phyloP scores from a whole-genome alignment of 345 rosid species.

The Populus nigra region DNA sequence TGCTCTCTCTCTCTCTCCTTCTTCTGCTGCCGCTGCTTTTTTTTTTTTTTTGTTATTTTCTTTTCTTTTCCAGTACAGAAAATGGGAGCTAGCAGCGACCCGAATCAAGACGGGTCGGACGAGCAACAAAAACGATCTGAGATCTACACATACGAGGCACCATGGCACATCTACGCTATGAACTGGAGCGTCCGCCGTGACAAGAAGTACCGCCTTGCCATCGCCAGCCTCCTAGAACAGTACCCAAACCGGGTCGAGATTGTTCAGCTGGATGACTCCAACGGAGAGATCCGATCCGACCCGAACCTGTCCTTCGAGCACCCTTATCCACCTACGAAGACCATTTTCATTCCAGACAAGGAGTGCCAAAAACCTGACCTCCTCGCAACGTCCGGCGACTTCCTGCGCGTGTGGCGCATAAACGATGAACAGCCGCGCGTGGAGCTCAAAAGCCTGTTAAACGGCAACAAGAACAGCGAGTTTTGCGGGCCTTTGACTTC shows the following conservation, averaged over 20 bases:
- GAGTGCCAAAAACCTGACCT: slow-evolving; percentile 88
- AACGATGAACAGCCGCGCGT: slow-evolving; percentile 63
- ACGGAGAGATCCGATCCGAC: slow-evolving; percentile 90
- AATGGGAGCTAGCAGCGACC: slow-evolving; percentile 80
- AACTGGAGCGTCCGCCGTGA: slow-evolving; percentile 99
- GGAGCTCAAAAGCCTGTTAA: slow-evolving; percentile 70
- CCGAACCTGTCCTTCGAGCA: slow-evolving; percentile 88
- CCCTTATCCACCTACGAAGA: slow-evolving; percentile 84
- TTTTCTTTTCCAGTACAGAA: neutral
- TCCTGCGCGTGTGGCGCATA: slow-evolving; percentile 84
- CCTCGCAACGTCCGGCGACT: slow-evolving; percentile 87
- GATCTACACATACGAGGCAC: slow-evolving; percentile 95
- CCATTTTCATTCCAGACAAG: slow-evolving; percentile 89
- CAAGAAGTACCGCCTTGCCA: slow-evolving; percentile 92
- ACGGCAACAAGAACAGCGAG: slow-evolving; percentile 84
- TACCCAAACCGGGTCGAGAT: slow-evolving; percentile 77
- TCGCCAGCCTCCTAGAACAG: slow-evolving; percentile 86
- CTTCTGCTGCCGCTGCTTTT: neutral
- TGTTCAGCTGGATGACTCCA: slow-evolving; percentile 91
- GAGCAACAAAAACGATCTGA: slow-evolving; percentile 95
- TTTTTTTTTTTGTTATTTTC: neutral
- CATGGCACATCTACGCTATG: slow-evolving; percentile 99
- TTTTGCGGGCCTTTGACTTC: slow-evolving; percentile 91
- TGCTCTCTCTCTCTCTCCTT: neutral
- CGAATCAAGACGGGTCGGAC: slow-evolving; percentile 70